Evolutionary conservation across 139 green algal genomes (phyloP).

Genomic region (Closterium sp.): DNA sequence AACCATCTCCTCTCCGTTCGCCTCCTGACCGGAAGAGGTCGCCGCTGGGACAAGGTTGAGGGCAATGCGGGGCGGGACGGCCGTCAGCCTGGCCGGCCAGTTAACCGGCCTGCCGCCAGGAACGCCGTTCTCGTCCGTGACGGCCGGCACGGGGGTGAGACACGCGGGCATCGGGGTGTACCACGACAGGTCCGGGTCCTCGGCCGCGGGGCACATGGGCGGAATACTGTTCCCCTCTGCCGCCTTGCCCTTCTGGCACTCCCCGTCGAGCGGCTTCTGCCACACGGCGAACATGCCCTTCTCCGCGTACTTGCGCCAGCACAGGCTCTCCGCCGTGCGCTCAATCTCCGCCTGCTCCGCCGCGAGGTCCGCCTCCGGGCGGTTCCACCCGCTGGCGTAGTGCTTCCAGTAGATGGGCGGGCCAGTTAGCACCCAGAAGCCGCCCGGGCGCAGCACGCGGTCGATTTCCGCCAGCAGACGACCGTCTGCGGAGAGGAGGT

Average conservation of each 20-base stretch:
- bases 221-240: neutral
- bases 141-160: slow-evolving; percentile 3
- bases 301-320: slow-evolving; percentile 7
- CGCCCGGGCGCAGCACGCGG: slow-evolving; percentile 24
- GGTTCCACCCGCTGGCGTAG: slow-evolving; percentile 17
- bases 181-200: slow-evolving; percentile 12
- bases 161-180: slow-evolving; percentile 6
- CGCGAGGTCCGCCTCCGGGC: slow-evolving; percentile 11
- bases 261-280: slow-evolving; percentile 23
- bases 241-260: slow-evolving; percentile 15
- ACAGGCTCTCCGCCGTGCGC: slow-evolving; percentile 16
- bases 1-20: neutral
- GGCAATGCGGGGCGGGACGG: slow-evolving; percentile 12
- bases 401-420: slow-evolving; percentile 25
- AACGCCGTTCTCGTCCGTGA: slow-evolving; percentile 11
- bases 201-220: neutral
- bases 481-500: neutral
- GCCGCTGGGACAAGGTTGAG: neutral
- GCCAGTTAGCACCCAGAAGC: slow-evolving; percentile 29
- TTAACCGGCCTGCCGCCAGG: slow-evolving; percentile 1
- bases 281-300: slow-evolving; percentile 21
- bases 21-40: neutral
- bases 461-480: slow-evolving; percentile 18
- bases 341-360: slow-evolving; percentile 21
- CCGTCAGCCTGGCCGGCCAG: slow-evolving; percentile 24